phyloP scores from a whole-genome alignment of 1,284 basidiomycete genomes.

The Erythrobasidium hasegawianum region DNA sequence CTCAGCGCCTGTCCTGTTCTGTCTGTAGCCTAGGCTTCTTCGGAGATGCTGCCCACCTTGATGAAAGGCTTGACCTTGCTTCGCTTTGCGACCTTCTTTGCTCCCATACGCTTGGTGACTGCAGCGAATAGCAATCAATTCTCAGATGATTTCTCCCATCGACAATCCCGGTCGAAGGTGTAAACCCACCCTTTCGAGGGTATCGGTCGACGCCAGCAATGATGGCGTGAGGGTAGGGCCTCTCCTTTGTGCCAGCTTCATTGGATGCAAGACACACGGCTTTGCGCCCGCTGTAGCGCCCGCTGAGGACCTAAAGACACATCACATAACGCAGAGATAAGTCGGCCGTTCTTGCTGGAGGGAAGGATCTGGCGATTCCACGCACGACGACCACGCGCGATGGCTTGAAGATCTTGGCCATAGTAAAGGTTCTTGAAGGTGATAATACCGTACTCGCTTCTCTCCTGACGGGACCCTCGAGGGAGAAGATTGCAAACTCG shows the following conservation, averaged over 20 bases:
- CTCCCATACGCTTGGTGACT: slow-evolving; percentile 91
- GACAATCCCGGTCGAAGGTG: no score
- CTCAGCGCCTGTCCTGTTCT: neutral
- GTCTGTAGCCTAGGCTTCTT: neutral
- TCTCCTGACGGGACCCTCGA: no score
- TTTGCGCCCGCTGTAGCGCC: slow-evolving; percentile 92
- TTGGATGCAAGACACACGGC: slow-evolving; percentile 84
- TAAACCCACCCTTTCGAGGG: slow-evolving; percentile 64
- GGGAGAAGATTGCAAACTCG: no score
- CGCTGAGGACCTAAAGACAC: slow-evolving; percentile 65
- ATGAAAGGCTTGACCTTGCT: slow-evolving; percentile 98
- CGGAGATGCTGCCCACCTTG: slow-evolving; percentile 87
- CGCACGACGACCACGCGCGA: slow-evolving; percentile 70
- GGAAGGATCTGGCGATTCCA: neutral
- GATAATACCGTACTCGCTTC: no score
- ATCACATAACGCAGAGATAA: slow-evolving; percentile 68
- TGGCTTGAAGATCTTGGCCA: slow-evolving; percentile 73
- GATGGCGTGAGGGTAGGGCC: slow-evolving; percentile 90
- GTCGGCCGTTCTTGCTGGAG: neutral
- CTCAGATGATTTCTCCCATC: no score
- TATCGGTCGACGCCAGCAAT: slow-evolving; percentile 94
- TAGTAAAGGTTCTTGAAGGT: slow-evolving; percentile 19
- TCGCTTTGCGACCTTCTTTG: slow-evolving; percentile 83
- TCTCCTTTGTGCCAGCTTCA: slow-evolving; percentile 82
- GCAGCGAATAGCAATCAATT: no score